Percentiles rank a stretch among this genome's conserved stretches.
phyloP scores from a whole-genome alignment of 768 basidiomycete species.

The Termitomyces sp. region DNA sequence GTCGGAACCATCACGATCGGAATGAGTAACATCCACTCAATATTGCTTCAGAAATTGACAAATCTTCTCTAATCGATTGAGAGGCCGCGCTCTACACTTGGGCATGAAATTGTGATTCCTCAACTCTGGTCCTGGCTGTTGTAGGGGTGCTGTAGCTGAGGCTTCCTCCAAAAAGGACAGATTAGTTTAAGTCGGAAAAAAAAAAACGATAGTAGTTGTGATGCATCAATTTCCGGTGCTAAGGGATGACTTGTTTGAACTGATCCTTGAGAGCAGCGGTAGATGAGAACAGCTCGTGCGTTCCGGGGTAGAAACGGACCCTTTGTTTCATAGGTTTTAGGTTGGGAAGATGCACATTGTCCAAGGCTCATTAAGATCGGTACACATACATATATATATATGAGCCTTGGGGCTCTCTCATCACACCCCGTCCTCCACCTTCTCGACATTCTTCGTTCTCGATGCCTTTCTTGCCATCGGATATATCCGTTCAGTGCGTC shows the following conservation, averaged over 20 bases:
- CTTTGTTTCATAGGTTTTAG: slow-evolving; percentile 2
- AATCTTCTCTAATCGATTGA: too few relatives aligned
- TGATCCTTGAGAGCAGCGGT: not conserved
- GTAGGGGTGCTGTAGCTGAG: not conserved
- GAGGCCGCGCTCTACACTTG: not conserved
- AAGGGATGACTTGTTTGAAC: not conserved
- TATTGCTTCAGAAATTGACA: not conserved
- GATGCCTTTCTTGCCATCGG: slow-evolving; percentile 11
- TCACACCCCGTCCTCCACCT: not conserved
- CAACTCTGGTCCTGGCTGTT: not conserved
- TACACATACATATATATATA: not conserved
- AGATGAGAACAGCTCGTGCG: not conserved
- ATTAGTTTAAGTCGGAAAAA: too few relatives aligned
- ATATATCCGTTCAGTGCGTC: slow-evolving; percentile 15
- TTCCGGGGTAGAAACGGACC: not conserved
- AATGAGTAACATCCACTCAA: not conserved
- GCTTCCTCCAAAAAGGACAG: not conserved
- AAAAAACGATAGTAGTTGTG: not conserved
- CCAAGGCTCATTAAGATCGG: not conserved
- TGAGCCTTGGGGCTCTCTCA: not conserved
- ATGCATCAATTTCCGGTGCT: not conserved
- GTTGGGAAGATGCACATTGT: slow-evolving; percentile 1
- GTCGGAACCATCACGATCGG: not conserved
- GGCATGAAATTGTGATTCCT: not conserved
- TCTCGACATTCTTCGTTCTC: not conserved